Evolutionary conservation across 169 alveolate genomes (phyloP), one percentile per base, ranked within the genome.

Genomic region (Plasmodium coatneyi): DNA sequence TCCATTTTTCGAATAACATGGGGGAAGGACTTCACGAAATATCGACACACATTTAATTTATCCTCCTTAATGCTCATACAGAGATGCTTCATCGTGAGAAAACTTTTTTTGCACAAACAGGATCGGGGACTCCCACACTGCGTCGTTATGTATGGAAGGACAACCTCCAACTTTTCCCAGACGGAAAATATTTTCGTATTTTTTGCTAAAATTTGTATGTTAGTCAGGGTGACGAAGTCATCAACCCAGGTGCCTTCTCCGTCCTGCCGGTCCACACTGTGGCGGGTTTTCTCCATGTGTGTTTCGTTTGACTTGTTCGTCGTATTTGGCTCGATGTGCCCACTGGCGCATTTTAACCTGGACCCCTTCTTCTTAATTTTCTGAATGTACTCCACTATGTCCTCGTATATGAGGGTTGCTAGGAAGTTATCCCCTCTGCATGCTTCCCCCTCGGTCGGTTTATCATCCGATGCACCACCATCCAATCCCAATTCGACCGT

Each of bases 41-140:
- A 79, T 79, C 52, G 60, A 28, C 90, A 79, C 19, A 89, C n/a
- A 39, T 79, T 22, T 28, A n/a, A 6, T 9, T 79, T 79, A 28
- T 78, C 28, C 4, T 12, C 71, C 16, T 46, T 32, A 32, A 84
- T 72, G 81, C 94, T 89, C 32, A 25, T 89, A 79, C 94, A 89
- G 14, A 89, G 10, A 41, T 89, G 84, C 49, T 79, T 89, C 70
- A 89, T 89, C 10, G 94, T 89, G 41, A 89, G 41, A 28, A 89
- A 89, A 36, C 94, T 80, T 25, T 79, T 89, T 70, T 89, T 89
- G 36, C 94, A 60, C 28, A 89, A 54, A 79, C 94, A 39, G 0
- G 94, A 89, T 56, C 94, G 14, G 32, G 82, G 82, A 9, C 83
- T 89, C 19, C 89, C 60, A 19, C 94, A 79, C 46, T 56, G 82